A percentile compares a stretch with the other conserved stretches of the same genome.
These are phyloP conservation scores for Metschnikowia santaceciliae DNA, from an alignment of 805 yeast species.

Conservation along the genomic window DNA sequence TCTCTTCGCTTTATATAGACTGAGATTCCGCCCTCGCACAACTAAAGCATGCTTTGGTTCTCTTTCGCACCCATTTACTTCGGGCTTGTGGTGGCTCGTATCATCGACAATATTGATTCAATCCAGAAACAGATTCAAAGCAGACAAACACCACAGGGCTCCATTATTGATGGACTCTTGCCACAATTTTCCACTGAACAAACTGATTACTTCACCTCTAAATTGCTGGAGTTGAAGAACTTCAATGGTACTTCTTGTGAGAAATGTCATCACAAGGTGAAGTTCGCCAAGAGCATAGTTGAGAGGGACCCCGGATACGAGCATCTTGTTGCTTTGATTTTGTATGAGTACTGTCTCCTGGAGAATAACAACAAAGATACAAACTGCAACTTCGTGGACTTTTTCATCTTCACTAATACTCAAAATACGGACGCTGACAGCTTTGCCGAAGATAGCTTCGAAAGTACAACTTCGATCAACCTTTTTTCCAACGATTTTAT, in stretches of 20 bases:
- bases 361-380: conserved; percentile 26
- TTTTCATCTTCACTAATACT: conserved; percentile 35
- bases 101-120: conserved; percentile 25
- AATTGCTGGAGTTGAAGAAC: conserved; percentile 25
- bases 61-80: conserved; percentile 14
- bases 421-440: conserved; percentile 17
- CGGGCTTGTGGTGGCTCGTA: conserved; percentile 14
- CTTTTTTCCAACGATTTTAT: conserved; percentile 39
- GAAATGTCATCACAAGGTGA: conserved; percentile 33
- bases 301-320: conserved; percentile 28
- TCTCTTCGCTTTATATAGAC: too few relatives aligned
- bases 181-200: conserved; percentile 23
- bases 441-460: conserved; percentile 22
- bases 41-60: neutral
- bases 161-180: conserved; percentile 24
- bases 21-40: neutral
- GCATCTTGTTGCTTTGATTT: conserved; percentile 33
- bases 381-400: conserved; percentile 34
- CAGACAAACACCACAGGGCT: conserved; percentile 12
- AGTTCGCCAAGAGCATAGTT: conserved; percentile 26
- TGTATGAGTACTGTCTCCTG: conserved; percentile 33
- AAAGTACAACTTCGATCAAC: conserved; percentile 25
- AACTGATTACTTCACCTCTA: conserved; percentile 26
- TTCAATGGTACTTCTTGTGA: conserved; percentile 34
- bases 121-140: conserved; percentile 20